Base-by-base conservation (phyloP, 2,329 filamentous ascomycete genomes). In the Colletotrichum sp. region DNA sequence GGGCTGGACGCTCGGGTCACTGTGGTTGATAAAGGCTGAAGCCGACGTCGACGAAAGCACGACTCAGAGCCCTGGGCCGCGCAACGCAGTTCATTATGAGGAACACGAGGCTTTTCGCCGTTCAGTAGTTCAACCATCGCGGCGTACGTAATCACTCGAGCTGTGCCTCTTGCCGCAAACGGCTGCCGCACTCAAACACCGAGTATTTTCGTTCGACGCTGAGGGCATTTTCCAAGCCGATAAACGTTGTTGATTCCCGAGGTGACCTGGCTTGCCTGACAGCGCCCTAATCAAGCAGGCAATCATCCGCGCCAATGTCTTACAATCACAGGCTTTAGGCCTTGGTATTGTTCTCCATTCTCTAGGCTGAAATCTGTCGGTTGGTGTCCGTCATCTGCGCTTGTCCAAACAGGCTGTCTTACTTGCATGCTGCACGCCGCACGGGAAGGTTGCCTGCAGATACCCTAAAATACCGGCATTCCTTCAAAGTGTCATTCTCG, bases 1-100 rank as follows among this genome's bases (percentile, higher is more conserved):
- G 52, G 55, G 32, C 52, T 32, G 61, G 68, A 34, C 61, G 61
- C 68, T 62, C 52, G 58, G 48, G 55, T 62, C 62, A 66, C 43
- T 13, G 24, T 56, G 38, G 15, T 43, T 36, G 36, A 58, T 38
- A 55, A 36, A 75, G 55, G 61, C 69, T 71, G 69, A 72, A 75
- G 69, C 55, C 62, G 65, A 52, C 48, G 48, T 69, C 48, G 38
- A 55, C 10, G 48, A 26, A 48, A 48, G 60, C 70, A 36, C 65
- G 73, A 76, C 70, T 73, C 73, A 75, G 73, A 58, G 28, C 70
- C 58, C 70, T 58, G 34, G 38, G 43, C 34, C 43, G 70, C 64
- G 64, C 64, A 75, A 69, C 34, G 15, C 36, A 18, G n/a, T 34
- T 13, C 43, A 60, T 34, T 58, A 48, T 48, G 36, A 58, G 30